Base-by-base conservation (phyloP, 352 stramenopile genomes). In the Pythium coloratum region DNA sequence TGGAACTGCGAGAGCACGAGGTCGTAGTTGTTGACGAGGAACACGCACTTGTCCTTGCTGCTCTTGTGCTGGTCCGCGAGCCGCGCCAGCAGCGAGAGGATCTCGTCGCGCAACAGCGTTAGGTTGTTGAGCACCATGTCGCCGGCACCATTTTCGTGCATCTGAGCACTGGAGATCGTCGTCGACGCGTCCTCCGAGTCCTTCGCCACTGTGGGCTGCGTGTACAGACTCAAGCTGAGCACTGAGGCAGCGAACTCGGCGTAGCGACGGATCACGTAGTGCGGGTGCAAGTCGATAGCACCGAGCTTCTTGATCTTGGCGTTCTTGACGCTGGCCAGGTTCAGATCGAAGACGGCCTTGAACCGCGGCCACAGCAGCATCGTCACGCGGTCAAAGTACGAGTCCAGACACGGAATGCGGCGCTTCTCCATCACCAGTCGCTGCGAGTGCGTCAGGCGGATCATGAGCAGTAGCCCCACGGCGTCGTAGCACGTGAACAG, bases 21-120 rank as follows among this genome's bases (percentile, higher is more conserved):
- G 73, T 99, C 97, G 70, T 98, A 96, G 72, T 99, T 99, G 78
- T 99, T 99, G 69, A 99, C 97, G 49, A 99, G 86, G 72, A 99
- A 99, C 6, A 99, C 91, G 66, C 95, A 93, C 38, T 89, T 91
- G 60, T 98, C 98, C 70, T 98, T 99, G 26, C 93, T 85, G 18
- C 81, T 89, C 6, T 85, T 81, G 66, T 99, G 95, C 67, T 97
- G 84, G 50, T 98, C 89, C 0, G 95, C 89, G 24, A 99, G 75
- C 2, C 96, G 92, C 24, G 78, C 72, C 28, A 97, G 69, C 42
- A 91, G 86, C 14, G 64, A 67, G 3, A 96, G 69, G 24, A 98
- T 85, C 72, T 96, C 92, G 28, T 91, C 82, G 1, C 90, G 84
- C 28, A 97, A 73, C 44, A 83, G 69, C 28, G 76, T 77, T 67